Evolutionary conservation across 164 flowering plant genomes (phyloP), one percentile per base, ranked within the genome.

Genomic region (Magnolia officinalis): DNA sequence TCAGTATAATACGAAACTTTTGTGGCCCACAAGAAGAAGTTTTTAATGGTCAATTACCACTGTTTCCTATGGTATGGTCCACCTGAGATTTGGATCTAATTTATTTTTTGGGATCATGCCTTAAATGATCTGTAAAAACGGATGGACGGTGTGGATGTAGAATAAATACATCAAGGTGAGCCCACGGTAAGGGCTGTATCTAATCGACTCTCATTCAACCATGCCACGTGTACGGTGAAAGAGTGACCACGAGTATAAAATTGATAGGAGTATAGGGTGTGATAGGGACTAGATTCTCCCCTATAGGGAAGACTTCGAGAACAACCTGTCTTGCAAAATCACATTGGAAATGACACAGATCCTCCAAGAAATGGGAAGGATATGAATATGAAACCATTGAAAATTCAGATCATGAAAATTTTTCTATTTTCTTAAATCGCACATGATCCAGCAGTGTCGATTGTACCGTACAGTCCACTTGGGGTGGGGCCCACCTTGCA

Each of bases 341-440:
- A 31, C 72, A 26, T 26, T 51, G 75, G 71, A 77, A 51, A 65
- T 77, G 74, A 77, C 59, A 1, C 75, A 72, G 74, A 8, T 16
- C 31, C 29, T 73, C 76, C 80, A 78, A 77, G 75, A 77, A 74
- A 63, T 49, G 24, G 45, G 79, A 74, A 76, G 69, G 79, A 72
- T 64, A 70, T 24, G 73, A 67, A 75, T n/a, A 8, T 20, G 4
- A 18, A n/a, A 37, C 45, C 45, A 37, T 37, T 4, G 45, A 37
- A 37, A 37, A 37, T 37, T 37, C 45, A 37, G 45, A 37, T 37
- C 45, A 37, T 37, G 45, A 5, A 37, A 37, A 37, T 0, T 1
- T 0, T 4, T 37, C 6, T 37, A 4, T 37, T 37, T 37, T 4
- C 8, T 16, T 16, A 55, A 9, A 55, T 11, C 61, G 10, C 61